Evolutionary conservation across 2,329 filamentous ascomycete species (phyloP), one percentile per base, ranked within the genome.

Genomic region (Xylariaceae sp.): DNA sequence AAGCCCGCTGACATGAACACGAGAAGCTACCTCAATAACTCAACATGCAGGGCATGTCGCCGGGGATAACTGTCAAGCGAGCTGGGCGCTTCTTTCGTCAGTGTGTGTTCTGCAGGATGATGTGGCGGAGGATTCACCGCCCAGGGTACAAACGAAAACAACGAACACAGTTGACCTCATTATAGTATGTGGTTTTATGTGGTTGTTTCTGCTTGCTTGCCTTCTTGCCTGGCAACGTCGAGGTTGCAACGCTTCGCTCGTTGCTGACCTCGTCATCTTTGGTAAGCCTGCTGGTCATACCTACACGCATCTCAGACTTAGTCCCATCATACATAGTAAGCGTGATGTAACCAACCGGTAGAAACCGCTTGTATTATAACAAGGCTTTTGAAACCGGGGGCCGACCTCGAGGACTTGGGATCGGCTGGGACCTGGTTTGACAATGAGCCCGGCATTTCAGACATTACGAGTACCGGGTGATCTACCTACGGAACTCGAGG

Each of bases 121-220:
- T 39, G 62, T 64, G 62, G 62, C 62, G 60, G 52, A 62, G 57
- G 57, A 57, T 62, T 64, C 62, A 58, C 62, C 60, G 62, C 60
- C 60, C 56, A 59, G 62, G 53, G 45, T 58, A 56, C 57, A 62
- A 58, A 58, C 57, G 23, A 30, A 53, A 59, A 58, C 55, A 57
- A 44, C 51, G 39, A 51, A 45, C 53, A 57, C 23, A 56, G 51
- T 39, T 7, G 51, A 49, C 44, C 23, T 30, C 23, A 49, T 15
- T 11, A 59, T 51, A 51, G 35, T 51, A 42, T 56, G 42, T 23
- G 45, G 49, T 51, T 13, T 45, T 18, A 42, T 13, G 9, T 42
- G 11, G 5, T 42, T 42, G 11, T 42, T 42, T 42, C 37, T 42
- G 8, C 11, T 42, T 42, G 8, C 11, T 8, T 30, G 13, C 48